phyloP scores from a whole-genome alignment of 2,329 filamentous ascomycete genomes.

The Diaporthe batatas region DNA sequence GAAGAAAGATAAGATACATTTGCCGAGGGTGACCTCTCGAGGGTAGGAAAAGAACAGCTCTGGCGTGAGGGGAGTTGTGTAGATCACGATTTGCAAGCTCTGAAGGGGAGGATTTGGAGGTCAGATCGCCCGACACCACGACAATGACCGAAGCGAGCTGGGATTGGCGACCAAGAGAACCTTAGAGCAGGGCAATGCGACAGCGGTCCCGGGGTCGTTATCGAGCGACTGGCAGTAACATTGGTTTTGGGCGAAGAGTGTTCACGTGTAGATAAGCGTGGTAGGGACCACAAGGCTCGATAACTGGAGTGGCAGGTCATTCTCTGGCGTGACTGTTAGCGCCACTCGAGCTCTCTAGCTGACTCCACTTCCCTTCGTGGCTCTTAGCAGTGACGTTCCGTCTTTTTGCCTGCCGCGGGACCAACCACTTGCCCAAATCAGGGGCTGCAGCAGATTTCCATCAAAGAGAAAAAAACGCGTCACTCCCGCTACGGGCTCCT shows the following conservation, averaged over 20 bases:
- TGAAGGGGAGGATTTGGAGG: slow-evolving; percentile 29
- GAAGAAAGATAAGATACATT: slow-evolving; percentile 29
- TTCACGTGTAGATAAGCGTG: slow-evolving; percentile 29
- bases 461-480: slow-evolving; percentile 18
- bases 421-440: slow-evolving; percentile 3
- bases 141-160: slow-evolving; percentile 34
- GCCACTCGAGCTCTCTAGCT: not conserved
- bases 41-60: not conserved
- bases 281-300: not conserved
- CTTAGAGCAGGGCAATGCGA: slow-evolving; percentile 29
- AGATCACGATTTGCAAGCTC: slow-evolving; percentile 34
- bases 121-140: slow-evolving; percentile 34
- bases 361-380: slow-evolving; percentile 12
- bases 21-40: not conserved
- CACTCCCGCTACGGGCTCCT: not conserved
- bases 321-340: not conserved
- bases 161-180: slow-evolving; percentile 30
- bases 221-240: slow-evolving; percentile 11
- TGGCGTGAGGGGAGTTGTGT: slow-evolving; percentile 15
- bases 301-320: not conserved
- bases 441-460: slow-evolving; percentile 16
- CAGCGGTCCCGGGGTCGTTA: slow-evolving; percentile 29
- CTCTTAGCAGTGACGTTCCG: slow-evolving; percentile 21
- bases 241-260: not conserved
- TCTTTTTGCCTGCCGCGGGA: slow-evolving; percentile 26